Percentiles rank a stretch among this genome's conserved stretches.
These are phyloP conservation scores for Aspergillus sergii DNA, from an alignment of 2,329 filamentous ascomycete genomes.

Conservation along the genomic window DNA sequence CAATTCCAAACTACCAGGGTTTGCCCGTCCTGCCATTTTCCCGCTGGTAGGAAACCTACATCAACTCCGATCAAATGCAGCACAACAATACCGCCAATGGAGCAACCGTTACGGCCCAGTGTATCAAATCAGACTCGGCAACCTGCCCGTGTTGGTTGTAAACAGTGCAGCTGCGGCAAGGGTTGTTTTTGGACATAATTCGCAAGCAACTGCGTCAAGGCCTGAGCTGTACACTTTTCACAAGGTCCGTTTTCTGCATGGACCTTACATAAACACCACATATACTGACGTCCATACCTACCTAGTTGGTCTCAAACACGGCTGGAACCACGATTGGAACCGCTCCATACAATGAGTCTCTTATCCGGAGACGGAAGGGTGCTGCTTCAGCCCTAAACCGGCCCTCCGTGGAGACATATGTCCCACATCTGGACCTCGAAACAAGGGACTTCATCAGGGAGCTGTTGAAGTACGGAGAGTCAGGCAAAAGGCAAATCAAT, in stretches of 20 bases:
- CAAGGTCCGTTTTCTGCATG: conserved; percentile 49
- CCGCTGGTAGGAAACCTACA: no score
- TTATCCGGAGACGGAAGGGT: conserved; percentile 71
- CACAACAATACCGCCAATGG: not conserved
- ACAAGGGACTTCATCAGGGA: conserved; percentile 69
- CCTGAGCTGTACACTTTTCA: conserved; percentile 77
- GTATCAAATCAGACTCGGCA: conserved; percentile 54
- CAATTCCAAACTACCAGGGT: no score
- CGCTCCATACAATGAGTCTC: conserved; percentile 75
- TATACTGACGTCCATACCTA: no score
- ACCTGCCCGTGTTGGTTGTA: conserved; percentile 66
- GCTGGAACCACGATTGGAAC: conserved; percentile 64
- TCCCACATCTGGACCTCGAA: conserved; percentile 76
- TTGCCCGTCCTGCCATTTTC: no score
- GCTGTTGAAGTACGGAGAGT: conserved; percentile 53
- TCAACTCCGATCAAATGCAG: no score
- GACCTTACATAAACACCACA: no score
- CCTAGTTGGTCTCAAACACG: no score
- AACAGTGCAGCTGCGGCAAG: conserved; percentile 68
- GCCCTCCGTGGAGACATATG: conserved; percentile 70
- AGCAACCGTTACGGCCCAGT: conserved; percentile 39
- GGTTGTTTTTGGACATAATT: conserved; percentile 69
- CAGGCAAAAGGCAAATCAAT: conserved; percentile 56
- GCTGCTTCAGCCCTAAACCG: conserved; percentile 73
- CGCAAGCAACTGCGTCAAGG: conserved; percentile 71